Base-by-base conservation (phyloP, 805 yeast species). In the Candida nonsorbophila region DNA sequence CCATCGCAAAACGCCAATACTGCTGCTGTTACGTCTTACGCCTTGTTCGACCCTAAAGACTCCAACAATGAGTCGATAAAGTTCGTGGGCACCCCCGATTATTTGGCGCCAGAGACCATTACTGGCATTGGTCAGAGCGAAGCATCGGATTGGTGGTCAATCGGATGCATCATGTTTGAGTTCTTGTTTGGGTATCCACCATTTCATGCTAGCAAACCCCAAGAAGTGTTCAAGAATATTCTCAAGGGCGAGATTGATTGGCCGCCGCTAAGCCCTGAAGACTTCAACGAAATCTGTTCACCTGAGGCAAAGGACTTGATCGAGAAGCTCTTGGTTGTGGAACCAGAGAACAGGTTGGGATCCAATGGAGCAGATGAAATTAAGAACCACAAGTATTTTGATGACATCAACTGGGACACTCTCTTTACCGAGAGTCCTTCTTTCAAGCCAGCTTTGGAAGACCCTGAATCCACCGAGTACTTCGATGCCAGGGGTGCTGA, bases 121-220 rank as follows among this genome's bases (percentile, higher is more conserved):
- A 65, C 72, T 23, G 97, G 97, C 22, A 66, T 70, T 1, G 81
- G 84, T 0, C 96, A 90, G 51, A 84, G 79, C 37, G 87, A 77
- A 39, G 73, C 79, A 38, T 78, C 90, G n/a, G 97, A 88, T 59
- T 88, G 98, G 98, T 92, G 99, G 99, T 85, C 97, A 2, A 74
- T 90, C 19, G 99, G 99, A 0, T 90, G 97, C 54, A 86, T 92
- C 8, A 57, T 90, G 33, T 92, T 90, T 62, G 99, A 92, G 56
- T 81, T 92, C 49, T 49, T 86, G 22, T 84, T 81, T 52, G 98
- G 98, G 0, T 84, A 77, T 51, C 96, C 99, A 2, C 99, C 99
- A 2, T 92, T 92, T 54, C 92, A 84, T 52, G 94, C 83, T 1
- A 63, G 65, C 4, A 69, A 86, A 1, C 92, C 96, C 0, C 84